Percentiles rank a stretch among this genome's conserved stretches.
Conservation (phyloP, 257 asterid genomes). For the Nicotiana paniculata region DNA sequence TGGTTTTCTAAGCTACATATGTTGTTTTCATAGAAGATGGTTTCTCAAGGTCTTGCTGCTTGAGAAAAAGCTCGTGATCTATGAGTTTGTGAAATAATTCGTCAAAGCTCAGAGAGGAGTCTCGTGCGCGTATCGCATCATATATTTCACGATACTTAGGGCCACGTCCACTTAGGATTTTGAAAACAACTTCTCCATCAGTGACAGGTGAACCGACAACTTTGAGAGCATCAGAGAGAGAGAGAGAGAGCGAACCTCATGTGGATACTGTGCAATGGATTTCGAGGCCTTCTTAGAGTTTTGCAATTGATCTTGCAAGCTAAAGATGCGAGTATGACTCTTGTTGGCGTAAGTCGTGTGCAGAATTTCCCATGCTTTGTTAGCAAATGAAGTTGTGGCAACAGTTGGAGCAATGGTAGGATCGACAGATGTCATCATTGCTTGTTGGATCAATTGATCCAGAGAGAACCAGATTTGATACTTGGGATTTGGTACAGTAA, state of each 20-base stretch:
- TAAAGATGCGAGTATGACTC: not conserved
- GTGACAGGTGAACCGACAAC: not conserved
- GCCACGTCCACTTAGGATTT: not conserved
- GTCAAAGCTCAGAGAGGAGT: not conserved
- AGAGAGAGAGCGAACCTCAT: not conserved
- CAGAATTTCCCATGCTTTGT: not conserved
- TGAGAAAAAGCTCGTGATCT: not conserved
- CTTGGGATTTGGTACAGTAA: not conserved
- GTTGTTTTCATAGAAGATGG: not conserved
- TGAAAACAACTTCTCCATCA: not conserved
- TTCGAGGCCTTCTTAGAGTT: not conserved
- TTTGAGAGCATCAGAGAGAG: not conserved
- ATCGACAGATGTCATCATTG: not conserved
- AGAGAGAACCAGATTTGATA: not conserved
- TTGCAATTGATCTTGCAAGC: not conserved
- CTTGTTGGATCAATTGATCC: not conserved
- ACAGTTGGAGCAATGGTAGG: not conserved
- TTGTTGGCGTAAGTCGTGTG: not conserved
- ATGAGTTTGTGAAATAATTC: not conserved
- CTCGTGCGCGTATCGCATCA: not conserved
- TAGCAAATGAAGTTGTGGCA: not conserved
- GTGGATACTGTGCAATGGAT: not conserved
- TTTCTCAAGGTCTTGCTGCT: not conserved
- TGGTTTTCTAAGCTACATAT: too few relatives aligned
- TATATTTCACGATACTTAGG: not conserved